Conservation (phyloP, 1,139 yeast species). For the Blastobotrys niveus region DNA sequence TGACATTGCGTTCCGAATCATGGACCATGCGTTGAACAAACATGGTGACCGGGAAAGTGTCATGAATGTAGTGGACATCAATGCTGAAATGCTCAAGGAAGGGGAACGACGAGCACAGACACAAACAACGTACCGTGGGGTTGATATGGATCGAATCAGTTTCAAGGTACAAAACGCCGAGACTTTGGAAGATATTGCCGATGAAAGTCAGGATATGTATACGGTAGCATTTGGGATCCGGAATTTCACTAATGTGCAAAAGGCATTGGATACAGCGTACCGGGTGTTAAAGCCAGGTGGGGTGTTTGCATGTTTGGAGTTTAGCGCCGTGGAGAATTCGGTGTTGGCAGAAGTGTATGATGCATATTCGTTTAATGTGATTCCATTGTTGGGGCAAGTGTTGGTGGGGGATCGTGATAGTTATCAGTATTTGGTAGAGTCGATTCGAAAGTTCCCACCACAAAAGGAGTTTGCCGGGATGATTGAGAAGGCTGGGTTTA, state of each 20-base stretch:
- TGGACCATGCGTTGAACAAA: constrained; percentile 80
- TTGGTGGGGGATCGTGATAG: constrained; percentile 93
- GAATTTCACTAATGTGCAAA: constrained; percentile 90
- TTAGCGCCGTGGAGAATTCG: constrained; percentile 83
- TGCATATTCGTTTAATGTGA: constrained; percentile 78
- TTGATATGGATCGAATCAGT: constrained; percentile 52
- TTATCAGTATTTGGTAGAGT: constrained; percentile 91
- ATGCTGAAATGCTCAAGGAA: constrained; percentile 90
- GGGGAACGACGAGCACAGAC: constrained; percentile 68
- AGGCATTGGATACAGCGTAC: constrained; percentile 88
- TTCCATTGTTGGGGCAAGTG: constrained; percentile 94
- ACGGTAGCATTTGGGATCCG: constrained; percentile 97
- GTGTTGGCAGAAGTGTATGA: constrained; percentile 70
- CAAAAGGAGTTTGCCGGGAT: constrained; percentile 86
- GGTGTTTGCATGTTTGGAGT: constrained; percentile 92
- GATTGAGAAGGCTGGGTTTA: constrained; percentile 95
- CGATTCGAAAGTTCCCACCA: constrained; percentile 83
- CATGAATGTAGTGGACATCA: constrained; percentile 92
- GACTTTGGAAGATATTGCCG: constrained; percentile 72
- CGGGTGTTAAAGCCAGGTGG: constrained; percentile 98
- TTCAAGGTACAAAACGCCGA: constrained; percentile 94
- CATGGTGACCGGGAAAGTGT: constrained; percentile 70
- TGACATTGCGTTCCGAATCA: constrained; percentile 90
- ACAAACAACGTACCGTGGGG: constrained; percentile 41
- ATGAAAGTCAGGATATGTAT: constrained; percentile 86